Percentiles rank a stretch among this genome's conserved stretches.
These are phyloP conservation scores for Mimosa pudica DNA, from an alignment of 306 rosid species.

Conservation along the genomic window DNA sequence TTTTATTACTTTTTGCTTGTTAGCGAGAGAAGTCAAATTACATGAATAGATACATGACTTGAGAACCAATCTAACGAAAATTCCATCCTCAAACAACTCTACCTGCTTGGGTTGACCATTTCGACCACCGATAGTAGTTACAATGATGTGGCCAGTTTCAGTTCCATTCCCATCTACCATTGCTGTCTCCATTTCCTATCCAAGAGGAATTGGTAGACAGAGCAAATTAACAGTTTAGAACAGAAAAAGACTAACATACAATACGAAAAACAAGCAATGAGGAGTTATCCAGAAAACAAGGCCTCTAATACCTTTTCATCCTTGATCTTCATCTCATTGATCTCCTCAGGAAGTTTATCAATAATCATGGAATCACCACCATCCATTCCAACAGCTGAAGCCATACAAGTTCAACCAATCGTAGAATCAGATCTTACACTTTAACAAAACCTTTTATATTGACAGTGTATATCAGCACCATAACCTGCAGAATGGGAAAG, in stretches of 20 bases:
- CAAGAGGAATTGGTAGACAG: not conserved
- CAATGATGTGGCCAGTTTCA: constrained; percentile 72
- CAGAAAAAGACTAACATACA: not conserved
- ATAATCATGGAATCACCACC: constrained; percentile 16
- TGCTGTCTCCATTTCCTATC: constrained; percentile 62
- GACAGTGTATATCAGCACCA: constrained; percentile 7
- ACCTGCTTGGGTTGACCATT: constrained; percentile 78
- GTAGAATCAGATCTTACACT: constrained; percentile 15
- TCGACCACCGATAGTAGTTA: constrained; percentile 70
- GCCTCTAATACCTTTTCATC: constrained; percentile 54
- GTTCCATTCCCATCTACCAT: constrained; percentile 72
- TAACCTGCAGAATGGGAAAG: constrained; percentile 15
- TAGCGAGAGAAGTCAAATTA: not conserved
- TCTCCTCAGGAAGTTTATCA: constrained; percentile 23
- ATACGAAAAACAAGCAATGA: not conserved
- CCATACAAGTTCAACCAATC: constrained; percentile 39
- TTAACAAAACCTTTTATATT: not conserved
- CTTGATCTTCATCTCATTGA: constrained; percentile 67
- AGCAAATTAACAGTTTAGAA: not conserved
- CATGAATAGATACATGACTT: not conserved
- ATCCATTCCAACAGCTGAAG: constrained; percentile 32
- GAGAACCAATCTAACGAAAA: not conserved
- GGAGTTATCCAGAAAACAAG: not conserved
- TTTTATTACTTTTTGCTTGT: not conserved
- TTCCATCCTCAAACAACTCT: not conserved